These are phyloP conservation scores for Hippophae rhamnoides DNA, from an alignment of 306 rosid genomes.

Conservation along the genomic window DNA sequence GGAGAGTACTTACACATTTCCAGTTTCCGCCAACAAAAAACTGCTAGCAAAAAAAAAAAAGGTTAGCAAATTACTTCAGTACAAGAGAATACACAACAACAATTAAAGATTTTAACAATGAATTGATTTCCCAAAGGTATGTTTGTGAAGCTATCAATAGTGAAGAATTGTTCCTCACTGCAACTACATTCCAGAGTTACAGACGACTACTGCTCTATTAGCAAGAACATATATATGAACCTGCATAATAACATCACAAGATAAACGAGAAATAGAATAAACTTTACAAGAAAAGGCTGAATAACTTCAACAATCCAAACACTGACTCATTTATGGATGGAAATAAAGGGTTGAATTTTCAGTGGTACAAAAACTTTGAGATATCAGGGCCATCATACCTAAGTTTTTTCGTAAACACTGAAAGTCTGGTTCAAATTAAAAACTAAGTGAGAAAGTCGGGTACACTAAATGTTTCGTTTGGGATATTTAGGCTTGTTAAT, in stretches of 20 bases:
- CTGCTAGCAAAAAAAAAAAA: conserved; percentile 39
- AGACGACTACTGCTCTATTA: too few species aligned
- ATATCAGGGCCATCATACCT: background rate
- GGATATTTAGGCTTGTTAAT: too few species aligned
- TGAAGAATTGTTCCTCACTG: too few species aligned
- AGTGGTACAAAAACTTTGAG: background rate
- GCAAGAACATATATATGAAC: background rate
- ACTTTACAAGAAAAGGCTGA: background rate
- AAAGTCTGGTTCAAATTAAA: background rate
- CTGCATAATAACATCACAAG: background rate
- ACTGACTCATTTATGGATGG: background rate
- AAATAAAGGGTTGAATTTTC: background rate
- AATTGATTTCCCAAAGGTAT: background rate
- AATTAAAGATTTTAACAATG: background rate
- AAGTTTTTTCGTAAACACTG: background rate
- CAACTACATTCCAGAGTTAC: too few species aligned
- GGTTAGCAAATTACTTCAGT: conserved; percentile 7
- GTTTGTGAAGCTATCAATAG: background rate
- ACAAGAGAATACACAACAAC: background rate
- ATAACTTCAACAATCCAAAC: background rate
- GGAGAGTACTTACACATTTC: conserved; percentile 75
- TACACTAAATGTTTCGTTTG: background rate
- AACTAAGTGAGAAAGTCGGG: background rate
- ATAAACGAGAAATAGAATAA: background rate
- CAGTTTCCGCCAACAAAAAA: conserved; percentile 97